Base-by-base conservation (phyloP, 306 rosid genomes). In the Gastrolobium villosum region DNA sequence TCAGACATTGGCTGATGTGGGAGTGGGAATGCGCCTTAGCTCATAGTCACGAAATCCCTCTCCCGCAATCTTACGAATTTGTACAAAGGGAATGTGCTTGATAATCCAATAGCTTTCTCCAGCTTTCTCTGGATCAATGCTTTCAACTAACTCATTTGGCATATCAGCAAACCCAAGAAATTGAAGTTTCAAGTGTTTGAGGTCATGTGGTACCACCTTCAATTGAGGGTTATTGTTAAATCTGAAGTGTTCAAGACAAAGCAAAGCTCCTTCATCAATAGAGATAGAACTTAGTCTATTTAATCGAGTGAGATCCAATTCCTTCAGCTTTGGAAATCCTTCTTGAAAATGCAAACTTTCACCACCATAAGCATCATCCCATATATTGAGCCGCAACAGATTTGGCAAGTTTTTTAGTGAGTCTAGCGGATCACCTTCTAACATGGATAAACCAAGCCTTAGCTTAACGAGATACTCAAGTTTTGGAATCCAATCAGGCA, bases 221-320 rank as follows among this genome's bases (percentile, higher is more conserved):
- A 84, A 14, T 5, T 44, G 54, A 0, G 79, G 46, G n/a, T n/a
- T 14, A 6, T n/a, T 15, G 3, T n/a, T 1, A 6, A 65, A 2
- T 26, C n/a, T 0, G 6, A 1, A 39, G 0, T 41, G 10, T 35
- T 84, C 68, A 31, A 80, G 82, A 63, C 7, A 36, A 28, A 44
- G 76, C 74, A 84, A 35, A 6, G 76, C 73, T 56, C 71, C 79
- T 39, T 8, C 3, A 0, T 80, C 87, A 31, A 84, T 80, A 7
- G 10, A 6, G 7, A 84, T 34, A 31, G 30, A 43, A 20, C 30
- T 72, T 13, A 84, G 1, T 20, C 53, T 61, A 20, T 65, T 31
- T 36, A 84, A 4, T 1, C 56, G 10, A 3, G 30, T 6, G 0
- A 84, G 64, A 10, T 8, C 3, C 6, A 84, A 9, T 14, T 30